Evolutionary conservation across 192 early-diverging fungal genomes (phyloP).

Genomic region (Rhizophagus clarus): DNA sequence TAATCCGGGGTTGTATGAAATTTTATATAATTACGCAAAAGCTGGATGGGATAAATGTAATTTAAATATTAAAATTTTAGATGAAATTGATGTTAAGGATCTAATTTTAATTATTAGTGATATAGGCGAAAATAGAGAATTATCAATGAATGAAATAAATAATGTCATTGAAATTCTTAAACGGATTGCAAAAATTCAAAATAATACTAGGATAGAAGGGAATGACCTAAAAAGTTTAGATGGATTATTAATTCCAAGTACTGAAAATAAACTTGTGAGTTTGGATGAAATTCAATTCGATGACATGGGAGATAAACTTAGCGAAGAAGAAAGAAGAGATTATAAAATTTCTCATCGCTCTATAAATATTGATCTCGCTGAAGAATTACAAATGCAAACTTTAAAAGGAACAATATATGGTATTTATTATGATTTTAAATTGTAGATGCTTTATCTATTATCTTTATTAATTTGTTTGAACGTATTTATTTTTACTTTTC

Average conservation of each 20-base stretch:
- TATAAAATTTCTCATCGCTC: neutral
- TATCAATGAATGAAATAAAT: neutral
- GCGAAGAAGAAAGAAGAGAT: neutral
- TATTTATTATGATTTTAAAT: too few species aligned
- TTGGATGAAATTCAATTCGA: neutral
- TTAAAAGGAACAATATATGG: neutral
- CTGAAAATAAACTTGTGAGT: neutral
- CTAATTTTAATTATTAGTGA: neutral
- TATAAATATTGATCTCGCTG: neutral
- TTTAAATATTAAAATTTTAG: neutral
- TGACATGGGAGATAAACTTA: neutral
- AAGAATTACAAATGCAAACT: neutral
- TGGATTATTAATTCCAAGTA: neutral
- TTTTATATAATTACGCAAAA: neutral
- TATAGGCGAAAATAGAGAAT: neutral
- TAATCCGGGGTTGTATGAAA: neutral
- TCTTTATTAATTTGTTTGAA: too few species aligned
- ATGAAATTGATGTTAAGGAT: neutral
- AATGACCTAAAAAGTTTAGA: neutral
- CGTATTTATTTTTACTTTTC: too few species aligned
- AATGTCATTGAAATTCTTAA: neutral
- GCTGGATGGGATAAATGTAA: neutral
- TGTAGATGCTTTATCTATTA: too few species aligned
- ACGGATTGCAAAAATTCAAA: neutral
- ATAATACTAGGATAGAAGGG: neutral